Evolutionary conservation across 176 grass and related monocot genomes (phyloP), one percentile per base, ranked within the genome.

Genomic region (Carex myosuroides): DNA sequence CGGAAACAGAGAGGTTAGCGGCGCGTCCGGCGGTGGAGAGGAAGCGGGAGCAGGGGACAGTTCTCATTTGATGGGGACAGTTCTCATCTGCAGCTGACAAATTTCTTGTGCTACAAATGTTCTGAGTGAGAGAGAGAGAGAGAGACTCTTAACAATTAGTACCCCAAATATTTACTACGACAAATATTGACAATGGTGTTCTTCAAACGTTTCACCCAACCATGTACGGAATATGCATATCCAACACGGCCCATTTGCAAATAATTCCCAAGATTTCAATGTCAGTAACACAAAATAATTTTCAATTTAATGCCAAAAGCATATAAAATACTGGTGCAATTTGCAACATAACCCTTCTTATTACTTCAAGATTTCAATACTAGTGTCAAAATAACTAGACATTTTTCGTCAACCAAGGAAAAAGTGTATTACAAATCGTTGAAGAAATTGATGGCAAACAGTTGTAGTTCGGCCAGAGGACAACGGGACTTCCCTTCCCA

Each of bases 61-160:
- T 71, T 71, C 68, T 71, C 68, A 71, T 71, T 35, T 67, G 29
- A 8, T 26, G 26, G 26, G 26, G 26, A 26, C 26, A 26, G 26
- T 33, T 80, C 80, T 91, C 88, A 89, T 94, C 94, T 46, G 44
- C 83, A 57, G 90, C 89, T 32, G 87, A 69, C 61, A 91, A 86
- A 17, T 71, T 89, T 85, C 79, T 90, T 4, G 95, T 91, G 76
- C 89, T 88, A 67, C 85, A 98, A 82, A 94, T 91, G 41, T 88
- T 90, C 95, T 98, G 65, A 20, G 87, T 81, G 17, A 60, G 29
- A 61, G 79, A 0, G 16, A 56, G 32, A 33, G 1, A 83, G 37
- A 65, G 14, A 70, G 41, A 32, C 9, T 5, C 42, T 60, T 53
- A 9, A 37, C 13, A 61, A 61, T 13, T 58, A 48, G 24, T 46